A percentile compares a stretch with the other conserved stretches of the same genome.
Evolutionary conservation across 345 rosid genomes (phyloP).

Genomic region (Aethionema arabicum): DNA sequence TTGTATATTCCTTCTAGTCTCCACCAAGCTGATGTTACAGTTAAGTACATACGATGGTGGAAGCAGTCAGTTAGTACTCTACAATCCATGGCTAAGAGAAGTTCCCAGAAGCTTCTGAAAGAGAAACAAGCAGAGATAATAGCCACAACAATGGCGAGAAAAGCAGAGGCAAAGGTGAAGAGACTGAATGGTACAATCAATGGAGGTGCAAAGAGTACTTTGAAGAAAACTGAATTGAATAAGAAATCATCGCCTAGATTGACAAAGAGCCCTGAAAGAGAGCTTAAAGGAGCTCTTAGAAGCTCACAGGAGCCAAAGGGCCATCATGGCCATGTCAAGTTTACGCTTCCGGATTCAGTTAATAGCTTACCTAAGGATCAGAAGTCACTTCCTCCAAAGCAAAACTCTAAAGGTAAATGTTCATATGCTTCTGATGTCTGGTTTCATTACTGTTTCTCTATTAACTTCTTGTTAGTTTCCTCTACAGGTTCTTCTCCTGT

Average conservation of each 20-base stretch:
- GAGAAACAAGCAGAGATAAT: constrained; percentile 7
- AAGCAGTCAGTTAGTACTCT: constrained; percentile 20
- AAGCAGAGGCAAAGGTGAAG: constrained; percentile 13
- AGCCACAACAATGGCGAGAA: background rate
- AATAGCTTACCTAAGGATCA: constrained; percentile 12
- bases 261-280: constrained; percentile 15
- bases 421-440: background rate
- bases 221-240: constrained; percentile 12
- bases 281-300: background rate
- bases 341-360: constrained; percentile 14
- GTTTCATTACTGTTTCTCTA: background rate
- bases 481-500: constrained; percentile 15
- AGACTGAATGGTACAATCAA: background rate
- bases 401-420: constrained; percentile 12
- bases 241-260: constrained; percentile 12
- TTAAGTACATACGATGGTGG: constrained; percentile 30
- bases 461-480: constrained; percentile 7
- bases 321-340: constrained; percentile 14
- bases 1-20: constrained; percentile 27
- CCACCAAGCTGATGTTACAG: constrained; percentile 21
- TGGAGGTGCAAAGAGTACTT: constrained; percentile 4
- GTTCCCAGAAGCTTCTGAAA: constrained; percentile 12
- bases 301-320: constrained; percentile 11
- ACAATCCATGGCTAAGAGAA: constrained; percentile 26
- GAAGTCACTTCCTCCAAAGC: constrained; percentile 7